Conservation (phyloP, 139 green algal species). For the Coccomyxa sp. region DNA sequence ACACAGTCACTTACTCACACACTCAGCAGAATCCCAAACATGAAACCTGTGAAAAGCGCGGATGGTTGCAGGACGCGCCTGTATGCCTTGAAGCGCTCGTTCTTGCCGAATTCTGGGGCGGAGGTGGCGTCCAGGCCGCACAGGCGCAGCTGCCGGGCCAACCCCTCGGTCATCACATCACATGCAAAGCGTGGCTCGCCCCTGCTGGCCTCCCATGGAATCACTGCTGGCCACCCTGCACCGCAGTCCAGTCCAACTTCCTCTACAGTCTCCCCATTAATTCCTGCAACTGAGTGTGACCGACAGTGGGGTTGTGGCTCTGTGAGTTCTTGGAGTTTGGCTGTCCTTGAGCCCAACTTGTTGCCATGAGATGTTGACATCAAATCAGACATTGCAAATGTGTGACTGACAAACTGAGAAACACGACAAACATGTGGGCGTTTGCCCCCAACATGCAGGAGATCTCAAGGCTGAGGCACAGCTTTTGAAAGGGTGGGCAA, state of each 20-base stretch:
- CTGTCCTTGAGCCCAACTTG: neutral
- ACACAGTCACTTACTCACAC: too few relatives aligned
- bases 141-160: slow-evolving; percentile 50
- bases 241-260: neutral
- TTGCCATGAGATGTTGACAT: neutral
- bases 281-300: neutral
- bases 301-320: neutral
- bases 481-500: neutral
- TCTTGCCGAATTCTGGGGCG: neutral
- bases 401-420: too few relatives aligned
- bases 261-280: neutral
- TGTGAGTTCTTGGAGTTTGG: neutral
- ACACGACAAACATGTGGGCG: neutral
- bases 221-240: slow-evolving; percentile 6
- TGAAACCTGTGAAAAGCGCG: too few relatives aligned
- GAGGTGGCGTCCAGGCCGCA: slow-evolving; percentile 43
- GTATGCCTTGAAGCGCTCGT: neutral
- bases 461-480: neutral
- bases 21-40: neutral
- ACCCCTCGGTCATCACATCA: slow-evolving; percentile 44
- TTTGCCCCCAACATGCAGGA: neutral
- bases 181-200: slow-evolving; percentile 36
- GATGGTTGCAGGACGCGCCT: too few relatives aligned
- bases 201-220: slow-evolving; percentile 23
- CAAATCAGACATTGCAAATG: neutral